phyloP scores from a whole-genome alignment of 164 flowering plant genomes.

The Dillenia suffruticosa region DNA sequence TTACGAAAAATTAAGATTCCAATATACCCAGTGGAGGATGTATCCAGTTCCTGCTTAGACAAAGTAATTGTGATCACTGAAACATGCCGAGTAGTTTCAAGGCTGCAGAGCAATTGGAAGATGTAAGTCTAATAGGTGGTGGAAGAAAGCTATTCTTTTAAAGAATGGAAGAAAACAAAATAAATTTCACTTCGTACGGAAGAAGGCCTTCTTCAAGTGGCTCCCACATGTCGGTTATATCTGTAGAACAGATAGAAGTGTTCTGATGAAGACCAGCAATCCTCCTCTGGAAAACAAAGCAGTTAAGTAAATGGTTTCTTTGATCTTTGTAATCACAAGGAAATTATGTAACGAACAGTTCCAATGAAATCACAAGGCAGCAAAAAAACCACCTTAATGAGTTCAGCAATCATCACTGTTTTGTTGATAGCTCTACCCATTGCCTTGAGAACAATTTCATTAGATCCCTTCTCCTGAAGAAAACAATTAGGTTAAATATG shows the following conservation, averaged over 20 bases:
- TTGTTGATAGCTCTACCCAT: constrained; percentile 72
- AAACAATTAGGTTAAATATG: not conserved
- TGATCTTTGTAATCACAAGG: too few relatives aligned
- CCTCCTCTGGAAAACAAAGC: constrained; percentile 41
- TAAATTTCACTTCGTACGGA: constrained; percentile 34
- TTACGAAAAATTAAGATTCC: not conserved
- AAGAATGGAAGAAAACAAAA: not conserved
- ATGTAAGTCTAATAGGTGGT: not conserved
- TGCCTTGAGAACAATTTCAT: constrained; percentile 57
- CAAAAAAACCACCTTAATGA: constrained; percentile 40
- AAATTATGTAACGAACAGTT: not conserved
- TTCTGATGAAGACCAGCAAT: constrained; percentile 64
- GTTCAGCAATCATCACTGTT: constrained; percentile 62
- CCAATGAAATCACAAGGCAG: not conserved
- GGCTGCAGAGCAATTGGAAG: constrained; percentile 22
- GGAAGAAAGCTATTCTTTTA: too few relatives aligned
- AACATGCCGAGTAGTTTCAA: constrained; percentile 66
- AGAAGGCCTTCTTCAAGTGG: constrained; percentile 80
- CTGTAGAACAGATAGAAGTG: constrained; percentile 57
- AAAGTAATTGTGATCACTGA: constrained; percentile 59
- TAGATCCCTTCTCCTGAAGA: constrained; percentile 48
- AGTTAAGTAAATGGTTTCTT: not conserved
- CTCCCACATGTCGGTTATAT: constrained; percentile 67
- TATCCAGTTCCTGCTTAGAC: constrained; percentile 56
- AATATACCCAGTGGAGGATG: constrained; percentile 47